These are phyloP conservation scores for Sporothrix schenckii DNA, from an alignment of 2,329 filamentous ascomycete genomes.

Conservation along the genomic window DNA sequence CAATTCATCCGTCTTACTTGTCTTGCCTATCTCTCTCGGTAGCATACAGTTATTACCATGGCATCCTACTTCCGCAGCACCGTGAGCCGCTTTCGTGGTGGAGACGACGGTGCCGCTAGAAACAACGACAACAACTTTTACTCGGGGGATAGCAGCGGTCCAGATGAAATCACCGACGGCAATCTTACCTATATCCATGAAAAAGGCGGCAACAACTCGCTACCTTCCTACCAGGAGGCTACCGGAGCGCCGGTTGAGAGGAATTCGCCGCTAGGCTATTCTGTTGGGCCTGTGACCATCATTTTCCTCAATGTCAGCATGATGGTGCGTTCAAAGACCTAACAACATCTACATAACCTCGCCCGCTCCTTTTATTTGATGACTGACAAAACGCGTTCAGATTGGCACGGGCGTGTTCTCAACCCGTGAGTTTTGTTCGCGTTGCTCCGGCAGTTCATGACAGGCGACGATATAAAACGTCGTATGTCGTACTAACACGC, in stretches of 20 bases:
- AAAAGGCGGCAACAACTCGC: conserved; percentile 37
- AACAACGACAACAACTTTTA: neutral
- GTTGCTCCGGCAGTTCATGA: too few species aligned
- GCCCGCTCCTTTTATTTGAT: too few species aligned
- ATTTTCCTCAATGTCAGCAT: conserved; percentile 63
- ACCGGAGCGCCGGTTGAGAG: conserved; percentile 64
- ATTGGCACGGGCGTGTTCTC: conserved; percentile 66
- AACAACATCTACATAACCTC: too few species aligned
- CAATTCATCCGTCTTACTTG: conserved; percentile 17
- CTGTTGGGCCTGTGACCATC: conserved; percentile 58
- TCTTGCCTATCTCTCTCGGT: too few species aligned
- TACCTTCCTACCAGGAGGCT: conserved; percentile 53
- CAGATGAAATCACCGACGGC: conserved; percentile 26
- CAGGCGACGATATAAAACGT: too few species aligned
- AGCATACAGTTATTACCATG: neutral
- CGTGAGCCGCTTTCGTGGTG: neutral
- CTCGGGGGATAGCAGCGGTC: conserved; percentile 1
- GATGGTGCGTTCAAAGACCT: conserved; percentile 46
- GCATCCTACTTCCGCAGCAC: conserved; percentile 6
- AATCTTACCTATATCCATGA: conserved; percentile 30
- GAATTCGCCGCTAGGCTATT: conserved; percentile 62
- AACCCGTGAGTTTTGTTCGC: conserved; percentile 54
- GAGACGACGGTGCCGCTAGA: neutral
- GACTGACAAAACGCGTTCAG: too few species aligned
- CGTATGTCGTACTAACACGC: neutral